Conservation (phyloP, 331 rosid species). For the Dryas integrifolia region DNA sequence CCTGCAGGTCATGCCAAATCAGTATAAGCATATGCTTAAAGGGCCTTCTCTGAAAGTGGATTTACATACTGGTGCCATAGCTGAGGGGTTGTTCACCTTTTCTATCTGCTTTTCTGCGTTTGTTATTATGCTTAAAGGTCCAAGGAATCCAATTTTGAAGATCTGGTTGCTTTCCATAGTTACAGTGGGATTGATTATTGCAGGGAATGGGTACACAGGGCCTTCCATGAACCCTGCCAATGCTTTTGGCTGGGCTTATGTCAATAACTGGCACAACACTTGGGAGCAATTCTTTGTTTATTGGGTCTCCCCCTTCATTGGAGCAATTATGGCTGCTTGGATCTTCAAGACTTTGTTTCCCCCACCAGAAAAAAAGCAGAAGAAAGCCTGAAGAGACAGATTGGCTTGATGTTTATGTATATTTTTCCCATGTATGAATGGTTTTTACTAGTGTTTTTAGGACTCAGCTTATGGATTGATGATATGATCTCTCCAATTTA, state of each 20-base stretch:
- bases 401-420: not conserved
- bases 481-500: too few relatives aligned
- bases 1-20: constrained; percentile 35
- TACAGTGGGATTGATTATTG: constrained; percentile 40
- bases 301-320: constrained; percentile 56
- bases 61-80: constrained; percentile 50
- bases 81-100: constrained; percentile 48
- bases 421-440: not conserved
- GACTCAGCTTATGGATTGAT: too few relatives aligned
- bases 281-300: constrained; percentile 64
- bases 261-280: constrained; percentile 44
- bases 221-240: constrained; percentile 77
- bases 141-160: constrained; percentile 44
- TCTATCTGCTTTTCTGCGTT: constrained; percentile 42
- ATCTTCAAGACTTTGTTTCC: constrained; percentile 36
- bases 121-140: constrained; percentile 44
- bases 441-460: not conserved
- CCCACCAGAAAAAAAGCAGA: constrained; percentile 40
- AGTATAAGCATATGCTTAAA: constrained; percentile 37
- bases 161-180: constrained; percentile 47
- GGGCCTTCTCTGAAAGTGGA: constrained; percentile 64
- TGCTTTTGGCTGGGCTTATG: constrained; percentile 74
- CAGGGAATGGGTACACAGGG: constrained; percentile 51
- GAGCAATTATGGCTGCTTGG: constrained; percentile 51
- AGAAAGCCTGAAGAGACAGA: constrained; percentile 48